Conservation (phyloP, 495 filamentous ascomycete genomes). For the Podospora bellae-mahoneyi region DNA sequence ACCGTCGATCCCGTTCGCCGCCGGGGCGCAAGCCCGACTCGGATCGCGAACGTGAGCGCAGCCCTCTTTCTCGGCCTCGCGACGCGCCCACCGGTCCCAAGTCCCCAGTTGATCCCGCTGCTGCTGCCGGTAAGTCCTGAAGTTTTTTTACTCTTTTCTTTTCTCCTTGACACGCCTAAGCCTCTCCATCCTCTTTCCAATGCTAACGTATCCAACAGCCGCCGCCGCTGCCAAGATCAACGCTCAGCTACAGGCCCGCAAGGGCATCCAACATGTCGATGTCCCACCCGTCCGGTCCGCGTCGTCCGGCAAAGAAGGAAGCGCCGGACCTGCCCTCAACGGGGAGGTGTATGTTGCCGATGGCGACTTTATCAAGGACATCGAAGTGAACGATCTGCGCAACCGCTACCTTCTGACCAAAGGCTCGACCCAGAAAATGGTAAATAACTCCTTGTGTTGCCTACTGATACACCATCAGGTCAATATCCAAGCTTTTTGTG, state of each 20-base stretch:
- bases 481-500: slow-evolving; percentile 41
- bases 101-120: slow-evolving; percentile 65
- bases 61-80: slow-evolving; percentile 61
- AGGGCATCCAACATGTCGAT: slow-evolving; percentile 90
- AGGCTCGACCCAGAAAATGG: slow-evolving; percentile 97
- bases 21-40: slow-evolving; percentile 57
- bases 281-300: slow-evolving; percentile 76
- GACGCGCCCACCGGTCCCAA: slow-evolving; percentile 49
- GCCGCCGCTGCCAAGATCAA: slow-evolving; percentile 93
- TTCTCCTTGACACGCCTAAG: no score
- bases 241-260: slow-evolving; percentile 85
- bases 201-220: slow-evolving; percentile 51
- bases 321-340: slow-evolving; percentile 52
- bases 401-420: slow-evolving; percentile 98
- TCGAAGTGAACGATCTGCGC: slow-evolving; percentile 96
- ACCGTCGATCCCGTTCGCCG: slow-evolving; percentile 83
- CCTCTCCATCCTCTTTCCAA: no score
- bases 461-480: slow-evolving; percentile 75
- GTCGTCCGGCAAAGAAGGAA: slow-evolving; percentile 28
- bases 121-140: slow-evolving; percentile 67
- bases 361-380: slow-evolving; percentile 95
- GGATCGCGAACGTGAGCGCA: slow-evolving; percentile 75
- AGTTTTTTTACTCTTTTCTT: no score
- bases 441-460: slow-evolving; percentile 70
- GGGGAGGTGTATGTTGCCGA: slow-evolving; percentile 90